Evolutionary conservation across 306 rosid species (phyloP).

Genomic region (Rubus idaeus): DNA sequence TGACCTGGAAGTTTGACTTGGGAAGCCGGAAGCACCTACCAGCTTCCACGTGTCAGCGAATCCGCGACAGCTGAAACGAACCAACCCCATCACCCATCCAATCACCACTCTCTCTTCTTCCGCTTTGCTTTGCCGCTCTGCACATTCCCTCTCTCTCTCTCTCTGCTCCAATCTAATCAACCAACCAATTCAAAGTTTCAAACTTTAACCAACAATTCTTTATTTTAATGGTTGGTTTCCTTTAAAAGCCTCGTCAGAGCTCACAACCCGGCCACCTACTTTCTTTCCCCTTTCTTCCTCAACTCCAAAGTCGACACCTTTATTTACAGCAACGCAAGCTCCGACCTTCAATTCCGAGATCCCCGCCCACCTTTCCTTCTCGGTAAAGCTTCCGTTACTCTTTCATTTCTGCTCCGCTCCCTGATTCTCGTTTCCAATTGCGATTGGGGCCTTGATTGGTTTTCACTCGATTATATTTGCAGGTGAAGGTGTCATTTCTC

Average conservation of each 20-base stretch:
- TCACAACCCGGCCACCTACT: not conserved
- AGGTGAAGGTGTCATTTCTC: no score
- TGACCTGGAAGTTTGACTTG: not conserved
- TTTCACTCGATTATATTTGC: no score
- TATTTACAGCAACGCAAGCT: not conserved
- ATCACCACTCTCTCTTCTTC: not conserved
- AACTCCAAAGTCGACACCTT: not conserved
- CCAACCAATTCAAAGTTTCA: not conserved
- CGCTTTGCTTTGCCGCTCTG: not conserved
- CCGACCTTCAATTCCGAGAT: not conserved
- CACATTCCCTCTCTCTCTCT: not conserved
- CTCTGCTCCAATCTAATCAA: not conserved
- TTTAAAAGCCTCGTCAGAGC: not conserved
- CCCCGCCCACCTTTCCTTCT: not conserved
- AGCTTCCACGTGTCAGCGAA: constrained; percentile 6
- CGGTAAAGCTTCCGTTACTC: not conserved
- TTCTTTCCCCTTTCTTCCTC: not conserved
- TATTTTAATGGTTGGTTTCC: not conserved
- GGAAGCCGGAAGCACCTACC: not conserved
- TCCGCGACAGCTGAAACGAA: not conserved
- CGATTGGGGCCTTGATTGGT: no score
- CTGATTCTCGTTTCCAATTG: no score
- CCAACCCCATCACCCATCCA: not conserved
- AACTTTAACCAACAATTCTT: not conserved
- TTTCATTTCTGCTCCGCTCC: not conserved